Evolutionary conservation across 805 yeast species (phyloP).

Genomic region (Starmerella vaccinii): DNA sequence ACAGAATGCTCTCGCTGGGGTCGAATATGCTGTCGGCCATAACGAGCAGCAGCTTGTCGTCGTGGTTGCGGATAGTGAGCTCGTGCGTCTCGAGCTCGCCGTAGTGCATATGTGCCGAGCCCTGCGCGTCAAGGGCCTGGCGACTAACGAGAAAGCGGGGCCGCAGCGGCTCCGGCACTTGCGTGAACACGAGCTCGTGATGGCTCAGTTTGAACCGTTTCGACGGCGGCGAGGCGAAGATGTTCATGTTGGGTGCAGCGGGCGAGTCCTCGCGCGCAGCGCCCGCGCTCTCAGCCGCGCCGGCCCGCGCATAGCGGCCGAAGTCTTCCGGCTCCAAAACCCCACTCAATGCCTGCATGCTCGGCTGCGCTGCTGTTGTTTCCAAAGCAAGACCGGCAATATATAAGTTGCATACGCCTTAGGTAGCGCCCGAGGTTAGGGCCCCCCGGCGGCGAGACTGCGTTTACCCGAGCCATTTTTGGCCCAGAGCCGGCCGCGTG

Average conservation of each 20-base stretch:
- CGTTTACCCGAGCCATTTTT: no score
- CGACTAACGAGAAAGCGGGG: neutral
- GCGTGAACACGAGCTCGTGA: neutral
- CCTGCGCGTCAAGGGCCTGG: neutral
- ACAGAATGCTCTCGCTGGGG: neutral
- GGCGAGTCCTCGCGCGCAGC: neutral
- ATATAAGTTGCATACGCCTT: neutral
- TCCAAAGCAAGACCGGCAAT: no score
- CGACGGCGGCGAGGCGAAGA: neutral
- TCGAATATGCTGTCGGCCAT: conserved; percentile 1
- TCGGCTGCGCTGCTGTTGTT: no score
- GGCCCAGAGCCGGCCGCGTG: no score
- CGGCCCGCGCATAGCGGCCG: neutral
- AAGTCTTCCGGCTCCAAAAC: neutral
- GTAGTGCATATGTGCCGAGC: neutral
- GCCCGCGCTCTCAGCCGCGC: neutral
- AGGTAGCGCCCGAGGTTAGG: neutral
- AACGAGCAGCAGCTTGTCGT: neutral
- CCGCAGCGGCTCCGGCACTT: neutral
- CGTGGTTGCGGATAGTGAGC: neutral
- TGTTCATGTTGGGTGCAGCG: neutral
- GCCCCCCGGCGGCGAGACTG: neutral
- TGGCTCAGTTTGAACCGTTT: neutral
- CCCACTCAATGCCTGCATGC: neutral
- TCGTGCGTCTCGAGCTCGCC: neutral